phyloP scores from a whole-genome alignment of 2,329 filamentous ascomycete species.

The Botrytis pseudocinerea region DNA sequence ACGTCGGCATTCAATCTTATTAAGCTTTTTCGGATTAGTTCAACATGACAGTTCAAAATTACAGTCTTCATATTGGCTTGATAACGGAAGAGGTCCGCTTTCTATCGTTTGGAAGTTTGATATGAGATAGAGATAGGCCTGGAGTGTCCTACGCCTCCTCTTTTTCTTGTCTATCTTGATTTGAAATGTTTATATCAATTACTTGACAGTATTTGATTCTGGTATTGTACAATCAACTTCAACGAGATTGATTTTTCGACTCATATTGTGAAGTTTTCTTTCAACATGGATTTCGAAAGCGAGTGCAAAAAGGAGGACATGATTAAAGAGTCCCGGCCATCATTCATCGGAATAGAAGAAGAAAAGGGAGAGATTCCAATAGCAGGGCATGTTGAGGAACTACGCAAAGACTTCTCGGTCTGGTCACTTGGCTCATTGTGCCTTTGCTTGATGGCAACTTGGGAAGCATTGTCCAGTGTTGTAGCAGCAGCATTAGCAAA shows the following conservation, averaged over 20 bases:
- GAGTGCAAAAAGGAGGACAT: not conserved
- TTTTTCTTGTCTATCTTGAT: not conserved
- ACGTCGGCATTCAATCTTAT: not conserved
- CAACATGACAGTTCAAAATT: not conserved
- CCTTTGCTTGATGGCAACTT: constrained; percentile 21
- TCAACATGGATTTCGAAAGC: not conserved
- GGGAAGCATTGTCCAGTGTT: constrained; percentile 40
- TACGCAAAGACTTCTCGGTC: constrained; percentile 43
- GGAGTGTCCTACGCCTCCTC: not conserved
- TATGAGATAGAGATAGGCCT: not conserved
- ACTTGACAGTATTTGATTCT: not conserved
- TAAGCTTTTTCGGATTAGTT: not conserved
- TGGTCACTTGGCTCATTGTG: constrained; percentile 46
- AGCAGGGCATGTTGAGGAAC: constrained; percentile 31
- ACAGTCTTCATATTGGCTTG: not conserved
- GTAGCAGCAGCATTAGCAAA: constrained; percentile 47
- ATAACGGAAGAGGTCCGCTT: constrained; percentile 1
- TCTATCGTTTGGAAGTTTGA: not conserved
- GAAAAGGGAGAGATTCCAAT: not conserved
- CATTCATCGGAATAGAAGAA: not conserved
- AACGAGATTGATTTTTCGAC: not conserved
- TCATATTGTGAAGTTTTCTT: not conserved
- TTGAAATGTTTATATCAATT: not conserved
- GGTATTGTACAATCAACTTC: not conserved
- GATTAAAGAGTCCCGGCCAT: not conserved